A percentile compares a stretch with the other conserved stretches of the same genome.
Evolutionary conservation across 2,329 filamentous ascomycete genomes (phyloP).

Genomic region (Rhinocladiella similis): DNA sequence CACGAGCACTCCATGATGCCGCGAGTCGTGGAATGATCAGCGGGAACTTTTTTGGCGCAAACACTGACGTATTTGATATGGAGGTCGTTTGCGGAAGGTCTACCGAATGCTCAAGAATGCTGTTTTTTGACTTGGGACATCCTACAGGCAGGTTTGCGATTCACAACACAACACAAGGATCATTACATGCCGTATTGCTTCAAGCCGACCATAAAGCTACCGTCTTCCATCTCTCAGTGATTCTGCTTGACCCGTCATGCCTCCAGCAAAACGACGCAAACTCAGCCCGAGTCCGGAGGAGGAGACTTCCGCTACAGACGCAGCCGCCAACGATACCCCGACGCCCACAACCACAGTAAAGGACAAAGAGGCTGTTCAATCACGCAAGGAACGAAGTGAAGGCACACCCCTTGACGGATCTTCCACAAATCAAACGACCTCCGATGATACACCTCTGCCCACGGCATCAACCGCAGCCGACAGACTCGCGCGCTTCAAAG

Average conservation of each 20-base stretch:
- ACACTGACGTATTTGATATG: constrained; percentile 19
- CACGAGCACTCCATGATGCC: neutral
- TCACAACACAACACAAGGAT: neutral
- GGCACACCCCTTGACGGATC: too few relatives aligned
- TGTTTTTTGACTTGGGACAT: neutral
- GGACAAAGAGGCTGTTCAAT: too few relatives aligned
- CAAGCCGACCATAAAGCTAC: too few relatives aligned
- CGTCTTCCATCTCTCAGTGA: too few relatives aligned
- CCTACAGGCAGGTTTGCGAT: neutral
- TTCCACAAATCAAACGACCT: too few relatives aligned
- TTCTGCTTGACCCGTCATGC: constrained; percentile 5
- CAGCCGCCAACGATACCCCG: neutral
- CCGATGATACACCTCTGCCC: neutral
- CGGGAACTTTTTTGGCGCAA: constrained; percentile 15
- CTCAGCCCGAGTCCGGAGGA: constrained; percentile 17
- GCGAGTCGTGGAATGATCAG: constrained; percentile 13
- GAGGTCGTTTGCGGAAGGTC: constrained; percentile 12
- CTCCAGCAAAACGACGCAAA: constrained; percentile 25
- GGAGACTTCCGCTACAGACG: neutral
- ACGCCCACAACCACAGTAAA: neutral
- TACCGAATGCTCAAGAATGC: constrained; percentile 6
- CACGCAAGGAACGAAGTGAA: neutral
- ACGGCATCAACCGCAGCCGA: constrained; percentile 12
- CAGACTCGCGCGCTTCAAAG: constrained; percentile 29
- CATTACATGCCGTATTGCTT: too few relatives aligned